These are phyloP conservation scores for Gymnopilus dilepis DNA, from an alignment of 768 basidiomycete genomes.

Conservation along the genomic window DNA sequence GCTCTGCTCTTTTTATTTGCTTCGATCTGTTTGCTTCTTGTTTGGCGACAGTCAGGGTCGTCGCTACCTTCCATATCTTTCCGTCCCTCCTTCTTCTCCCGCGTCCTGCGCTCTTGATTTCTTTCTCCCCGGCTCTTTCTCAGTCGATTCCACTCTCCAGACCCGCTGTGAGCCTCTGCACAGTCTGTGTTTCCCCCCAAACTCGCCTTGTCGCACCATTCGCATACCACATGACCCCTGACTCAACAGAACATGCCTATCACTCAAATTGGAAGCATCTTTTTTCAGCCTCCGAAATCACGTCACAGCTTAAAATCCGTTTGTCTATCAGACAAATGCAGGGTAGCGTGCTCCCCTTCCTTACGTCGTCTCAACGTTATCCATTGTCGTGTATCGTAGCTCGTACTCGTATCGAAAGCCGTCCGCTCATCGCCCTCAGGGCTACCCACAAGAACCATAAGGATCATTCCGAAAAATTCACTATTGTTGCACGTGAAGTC, in stretches of 20 bases:
- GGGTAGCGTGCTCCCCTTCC: not conserved
- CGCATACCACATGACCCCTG: conserved; percentile 12
- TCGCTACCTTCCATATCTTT: conserved; percentile 26
- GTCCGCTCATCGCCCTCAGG: not conserved
- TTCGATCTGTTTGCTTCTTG: conserved; percentile 47
- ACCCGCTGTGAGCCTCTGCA: not conserved
- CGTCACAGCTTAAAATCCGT: conserved; percentile 33
- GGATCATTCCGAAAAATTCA: not conserved
- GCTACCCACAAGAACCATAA: not conserved
- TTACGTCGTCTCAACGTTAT: not conserved
- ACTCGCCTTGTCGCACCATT: conserved; percentile 5
- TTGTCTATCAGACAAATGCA: conserved; percentile 6
- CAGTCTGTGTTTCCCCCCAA: not conserved
- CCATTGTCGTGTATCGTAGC: not conserved
- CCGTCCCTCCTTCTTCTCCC: conserved; percentile 11
- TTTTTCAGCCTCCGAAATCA: conserved; percentile 38
- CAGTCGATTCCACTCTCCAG: not conserved
- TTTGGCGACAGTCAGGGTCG: conserved; percentile 48
- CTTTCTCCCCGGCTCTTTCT: not conserved
- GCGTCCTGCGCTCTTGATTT: not conserved
- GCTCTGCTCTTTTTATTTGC: conserved; percentile 53
- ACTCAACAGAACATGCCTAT: conserved; percentile 23
- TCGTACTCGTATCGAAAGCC: not conserved
- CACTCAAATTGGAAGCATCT: conserved; percentile 35
- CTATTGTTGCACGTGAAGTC: conserved; percentile 1